phyloP scores from a whole-genome alignment of 768 basidiomycete genomes.

The Boletus patriciae region DNA sequence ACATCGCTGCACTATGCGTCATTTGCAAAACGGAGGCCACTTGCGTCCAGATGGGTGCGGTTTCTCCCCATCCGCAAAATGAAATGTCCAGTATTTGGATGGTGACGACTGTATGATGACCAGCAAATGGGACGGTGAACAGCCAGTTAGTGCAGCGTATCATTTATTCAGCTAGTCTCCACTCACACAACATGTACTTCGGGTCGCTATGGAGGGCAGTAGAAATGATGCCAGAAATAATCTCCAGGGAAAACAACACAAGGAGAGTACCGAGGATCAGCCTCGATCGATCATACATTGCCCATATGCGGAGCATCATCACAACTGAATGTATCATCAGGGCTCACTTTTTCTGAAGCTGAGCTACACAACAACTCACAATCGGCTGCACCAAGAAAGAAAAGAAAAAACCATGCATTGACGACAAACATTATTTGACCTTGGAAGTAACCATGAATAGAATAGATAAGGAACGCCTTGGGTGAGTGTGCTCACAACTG shows the following conservation, averaged over 20 bases:
- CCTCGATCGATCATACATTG: not conserved
- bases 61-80: no score
- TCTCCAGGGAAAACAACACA: not conserved
- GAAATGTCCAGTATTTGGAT: not conserved
- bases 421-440: not conserved
- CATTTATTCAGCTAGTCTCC: no score
- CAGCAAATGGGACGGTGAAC: no score
- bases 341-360: not conserved
- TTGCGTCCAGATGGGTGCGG: no score
- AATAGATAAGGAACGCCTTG: no score
- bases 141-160: not conserved
- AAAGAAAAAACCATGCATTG: not conserved
- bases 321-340: not conserved
- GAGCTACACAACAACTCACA: not conserved
- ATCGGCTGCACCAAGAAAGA: slow-evolving; percentile 3
- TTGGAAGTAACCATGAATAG: not conserved
- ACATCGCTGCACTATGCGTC: not conserved
- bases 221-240: not conserved
- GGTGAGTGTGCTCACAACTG: no score
- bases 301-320: slow-evolving; percentile 1
- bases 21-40: not conserved
- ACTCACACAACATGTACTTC: not conserved
- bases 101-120: not conserved
- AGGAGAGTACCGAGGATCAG: not conserved
- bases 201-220: not conserved